Base-by-base conservation (phyloP, 1,139 yeast species). In the Magnusiomyces paraingens region DNA sequence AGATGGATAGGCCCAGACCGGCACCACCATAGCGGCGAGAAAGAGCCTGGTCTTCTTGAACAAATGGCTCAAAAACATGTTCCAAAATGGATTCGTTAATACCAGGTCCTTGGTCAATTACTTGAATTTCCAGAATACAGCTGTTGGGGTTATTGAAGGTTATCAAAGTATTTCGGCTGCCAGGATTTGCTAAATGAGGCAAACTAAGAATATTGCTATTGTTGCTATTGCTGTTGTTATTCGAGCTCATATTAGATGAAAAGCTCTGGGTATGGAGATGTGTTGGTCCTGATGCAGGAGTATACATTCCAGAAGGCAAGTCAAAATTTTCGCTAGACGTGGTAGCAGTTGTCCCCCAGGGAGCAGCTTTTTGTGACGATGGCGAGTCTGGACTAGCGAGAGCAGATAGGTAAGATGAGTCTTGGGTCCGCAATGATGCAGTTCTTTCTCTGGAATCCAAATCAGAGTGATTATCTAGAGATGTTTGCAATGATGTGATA, bases 21-120 rank as follows among this genome's bases (percentile, higher is more conserved):
- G 97, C 90, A 61, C 99, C 99, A 55, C 97, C 96, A 66, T 87
- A 86, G 53, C 91, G 87, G 67, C 96, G 77, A 2, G 95, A 86
- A 41, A 91, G 76, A 0, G 97, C 90, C 69, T 91, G 97, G 64
- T 93, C 98, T 47, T 98, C 98, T 70, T 91, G 99, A 36, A 89
- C 89, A 72, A 93, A 93, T 2, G 97, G 97, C 66, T 93, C 97
- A 70, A 93, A 93, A 1, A 93, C 93, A 60, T 85, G 84, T 49
- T 84, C 85, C 63, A 88, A 94, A 54, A 87, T 72, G 0, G 83
- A 80, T 17, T 85, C 83, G 49, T 86, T 90, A 52, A 93, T 89
- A 57, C 98, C 99, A 0, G 96, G 89, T 3, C 99, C 99, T 0
- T 94, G 86, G 68, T 93, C 99, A 39, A 78, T 78, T 8, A 93